Conservation (phyloP, 2,329 filamentous ascomycete genomes). For the Pleurostoma richardsiae region DNA sequence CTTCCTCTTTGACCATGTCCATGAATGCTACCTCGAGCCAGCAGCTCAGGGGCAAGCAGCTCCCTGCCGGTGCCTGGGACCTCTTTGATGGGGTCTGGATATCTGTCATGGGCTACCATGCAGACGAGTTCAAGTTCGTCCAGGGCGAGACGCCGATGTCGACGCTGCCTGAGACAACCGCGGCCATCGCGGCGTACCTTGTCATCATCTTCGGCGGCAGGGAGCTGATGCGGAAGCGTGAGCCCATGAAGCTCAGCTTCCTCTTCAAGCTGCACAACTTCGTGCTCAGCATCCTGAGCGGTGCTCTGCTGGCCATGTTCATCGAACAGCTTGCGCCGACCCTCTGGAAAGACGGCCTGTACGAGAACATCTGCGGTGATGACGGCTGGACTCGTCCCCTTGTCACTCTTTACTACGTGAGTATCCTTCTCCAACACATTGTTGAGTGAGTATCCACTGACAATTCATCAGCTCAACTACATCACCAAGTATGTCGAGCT, state of each 20-base stretch:
- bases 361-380: slow-evolving; percentile 77
- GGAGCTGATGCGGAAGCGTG: slow-evolving; percentile 82
- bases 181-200: slow-evolving; percentile 84
- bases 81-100: slow-evolving; percentile 86
- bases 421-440: slow-evolving; percentile 26
- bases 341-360: slow-evolving; percentile 72
- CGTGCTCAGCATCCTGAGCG: slow-evolving; percentile 81
- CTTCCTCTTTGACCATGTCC: background rate
- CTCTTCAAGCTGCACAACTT: slow-evolving; percentile 97
- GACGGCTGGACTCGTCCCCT: slow-evolving; percentile 92
- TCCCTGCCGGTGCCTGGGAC: slow-evolving; percentile 58
- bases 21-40: background rate
- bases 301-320: slow-evolving; percentile 73
- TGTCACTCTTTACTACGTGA: slow-evolving; percentile 91
- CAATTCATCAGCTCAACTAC: slow-evolving; percentile 75
- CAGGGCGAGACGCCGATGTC: slow-evolving; percentile 82
- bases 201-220: slow-evolving; percentile 86
- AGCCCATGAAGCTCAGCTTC: slow-evolving; percentile 78
- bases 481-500: slow-evolving; percentile 96
- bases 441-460: slow-evolving; percentile 27
- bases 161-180: slow-evolving; percentile 74
- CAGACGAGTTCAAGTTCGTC: slow-evolving; percentile 79
- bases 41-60: background rate
- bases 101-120: slow-evolving; percentile 70
- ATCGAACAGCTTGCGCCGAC: slow-evolving; percentile 86